Evolutionary conservation across 1,139 yeast genomes (phyloP), one percentile per base, ranked within the genome.

Genomic region (Entelexis paramagnoliae): DNA sequence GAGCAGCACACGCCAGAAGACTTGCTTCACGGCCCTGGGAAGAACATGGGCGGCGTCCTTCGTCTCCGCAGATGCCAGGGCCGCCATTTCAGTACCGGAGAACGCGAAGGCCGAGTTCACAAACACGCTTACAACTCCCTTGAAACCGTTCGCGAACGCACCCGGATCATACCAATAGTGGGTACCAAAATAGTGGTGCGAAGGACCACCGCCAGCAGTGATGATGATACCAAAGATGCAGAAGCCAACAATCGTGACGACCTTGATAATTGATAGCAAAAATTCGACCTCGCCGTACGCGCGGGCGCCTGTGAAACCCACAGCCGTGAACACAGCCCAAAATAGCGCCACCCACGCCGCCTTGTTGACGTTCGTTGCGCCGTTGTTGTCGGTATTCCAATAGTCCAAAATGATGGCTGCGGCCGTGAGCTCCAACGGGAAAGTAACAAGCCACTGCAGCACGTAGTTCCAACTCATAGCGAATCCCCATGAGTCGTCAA

Each of bases 41-140:
- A 83, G 72, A 8, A 83, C 70, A 61, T 73, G 74, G 65, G 83
- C 73, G 51, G 95, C 95, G 65, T 83, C 80, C 44, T 73, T 73
- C 44, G 94, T 79, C 68, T 87, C 95, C 19, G 93, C 87, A 35
- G 94, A 88, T 19, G 94, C 88, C 58, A 87, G 72, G 51, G 93
- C 93, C 53, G 83, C 83, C 63, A 83, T 73, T 68, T 85, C 95
- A 50, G 83, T 78, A 61, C 93, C 93, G 51, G 89, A 88, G 62
- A 84, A 83, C 4, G 95, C 80, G 68, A 86, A 88, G 7, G 95
- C 93, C 28, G 95, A 93, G 32, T 82, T 78, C 49, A 88, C 87
- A 62, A 88, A 83, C 32, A 83, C 83, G n/a, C 85, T 72, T 62
- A 87, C 78, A 29, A 86, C 79, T 59, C 96, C 96, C 65, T 87